Base-by-base conservation (phyloP, 495 filamentous ascomycete species). In the Sporormia fimetaria region DNA sequence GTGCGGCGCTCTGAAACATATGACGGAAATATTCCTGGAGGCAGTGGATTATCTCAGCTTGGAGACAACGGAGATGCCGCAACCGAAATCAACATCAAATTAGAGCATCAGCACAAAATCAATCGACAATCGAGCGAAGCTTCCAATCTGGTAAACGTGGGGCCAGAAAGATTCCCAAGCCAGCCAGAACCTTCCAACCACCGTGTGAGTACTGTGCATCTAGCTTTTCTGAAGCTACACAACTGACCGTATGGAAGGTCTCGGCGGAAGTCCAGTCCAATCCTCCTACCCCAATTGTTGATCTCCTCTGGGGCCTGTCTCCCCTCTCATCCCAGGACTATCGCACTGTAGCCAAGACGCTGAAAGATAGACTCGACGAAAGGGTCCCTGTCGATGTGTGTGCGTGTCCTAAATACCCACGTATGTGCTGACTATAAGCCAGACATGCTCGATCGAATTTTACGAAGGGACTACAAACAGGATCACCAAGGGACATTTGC, bases 251-350 rank as follows among this genome's bases (percentile, higher is more conserved):
- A n/a, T n/a, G n/a, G n/a, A n/a, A n/a, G n/a, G n/a, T n/a, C n/a
- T n/a, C n/a, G n/a, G n/a, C n/a, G n/a, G n/a, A n/a, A n/a, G n/a
- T n/a, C n/a, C n/a, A n/a, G n/a, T n/a, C n/a, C n/a, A n/a, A n/a
- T n/a, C 21, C 17, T 12, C 11, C 20, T 6, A 48, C 44, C 4
- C 37, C 44, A 3, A 28, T 40, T 11, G n/a, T 48, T 5, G 17
- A 48, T 37, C 23, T 42, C n/a, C 30, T 48, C 15, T 37, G 17
- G 31, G 44, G 37, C 8, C 16, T n/a, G 12, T 4, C n/a, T 21
- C 35, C 20, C 6, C 10, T 38, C 17, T n/a, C 21, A 3, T 11
- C 4, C n/a, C 14, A 22, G 16, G 3, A 37, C n/a, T n/a, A 8
- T 11, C 11, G 25, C 5, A 12, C n/a, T n/a, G 21, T 23, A 2